These are phyloP conservation scores for Globisporangium middletonii DNA, from an alignment of 352 stramenopile genomes.

Conservation along the genomic window DNA sequence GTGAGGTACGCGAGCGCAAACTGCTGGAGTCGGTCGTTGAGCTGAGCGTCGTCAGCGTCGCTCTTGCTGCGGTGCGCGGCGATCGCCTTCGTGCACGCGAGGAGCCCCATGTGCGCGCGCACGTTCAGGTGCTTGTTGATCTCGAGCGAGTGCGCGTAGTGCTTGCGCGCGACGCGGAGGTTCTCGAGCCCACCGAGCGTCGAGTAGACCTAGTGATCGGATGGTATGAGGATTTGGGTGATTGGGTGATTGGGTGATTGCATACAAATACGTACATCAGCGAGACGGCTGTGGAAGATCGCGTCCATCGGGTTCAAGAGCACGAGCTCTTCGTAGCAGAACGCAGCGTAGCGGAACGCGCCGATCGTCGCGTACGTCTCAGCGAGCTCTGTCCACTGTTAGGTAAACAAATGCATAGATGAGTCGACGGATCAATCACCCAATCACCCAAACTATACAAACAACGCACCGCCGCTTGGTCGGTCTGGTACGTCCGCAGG, in stretches of 20 bases:
- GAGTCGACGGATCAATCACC: slow-evolving; percentile 1
- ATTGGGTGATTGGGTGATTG: neutral
- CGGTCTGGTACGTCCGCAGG: slow-evolving; percentile 52
- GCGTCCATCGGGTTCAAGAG: slow-evolving; percentile 64
- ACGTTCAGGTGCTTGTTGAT: slow-evolving; percentile 62
- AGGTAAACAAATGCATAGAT: neutral
- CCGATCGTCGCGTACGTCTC: slow-evolving; percentile 51
- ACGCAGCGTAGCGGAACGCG: slow-evolving; percentile 50
- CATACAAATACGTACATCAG: slow-evolving; percentile 28
- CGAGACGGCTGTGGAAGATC: slow-evolving; percentile 56
- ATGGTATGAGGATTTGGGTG: no score
- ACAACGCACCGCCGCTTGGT: slow-evolving; percentile 34
- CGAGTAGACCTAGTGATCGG: slow-evolving; percentile 62
- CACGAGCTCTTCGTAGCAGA: slow-evolving; percentile 73
- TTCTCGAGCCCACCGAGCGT: slow-evolving; percentile 59
- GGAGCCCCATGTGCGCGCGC: slow-evolving; percentile 39
- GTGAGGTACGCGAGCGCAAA: slow-evolving; percentile 38
- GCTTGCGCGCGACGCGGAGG: slow-evolving; percentile 52
- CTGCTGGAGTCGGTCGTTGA: slow-evolving; percentile 54
- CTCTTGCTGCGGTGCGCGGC: slow-evolving; percentile 30
- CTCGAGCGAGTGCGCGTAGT: slow-evolving; percentile 63
- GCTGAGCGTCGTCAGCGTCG: slow-evolving; percentile 41
- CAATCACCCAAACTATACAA: no score
- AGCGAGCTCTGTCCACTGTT: slow-evolving; percentile 60
- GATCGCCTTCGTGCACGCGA: slow-evolving; percentile 54